A percentile compares a stretch with the other conserved stretches of the same genome.
phyloP scores from a whole-genome alignment of 345 rosid genomes.

The Mercurialis annua region DNA sequence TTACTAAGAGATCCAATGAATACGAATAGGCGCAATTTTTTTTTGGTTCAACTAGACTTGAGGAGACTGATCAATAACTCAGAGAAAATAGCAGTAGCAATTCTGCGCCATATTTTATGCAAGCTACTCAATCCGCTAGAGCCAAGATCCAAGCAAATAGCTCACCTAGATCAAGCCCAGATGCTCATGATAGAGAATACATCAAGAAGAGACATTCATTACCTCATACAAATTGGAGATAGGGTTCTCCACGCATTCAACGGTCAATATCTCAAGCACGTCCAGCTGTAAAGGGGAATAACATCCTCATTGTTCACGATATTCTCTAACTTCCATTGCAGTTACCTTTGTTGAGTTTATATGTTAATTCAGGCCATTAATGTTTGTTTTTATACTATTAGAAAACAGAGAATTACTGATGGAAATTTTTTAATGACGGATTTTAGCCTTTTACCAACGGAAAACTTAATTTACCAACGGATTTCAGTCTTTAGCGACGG shows the following conservation, averaged over 20 bases:
- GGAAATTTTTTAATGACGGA: too few relatives aligned
- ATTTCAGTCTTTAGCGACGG: too few relatives aligned
- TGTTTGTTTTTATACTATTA: background rate
- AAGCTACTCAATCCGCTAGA: conserved; percentile 86
- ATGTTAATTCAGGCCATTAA: background rate
- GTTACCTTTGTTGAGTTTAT: background rate
- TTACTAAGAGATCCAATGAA: conserved; percentile 57
- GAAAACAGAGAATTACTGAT: too few relatives aligned
- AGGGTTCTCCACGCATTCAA: conserved; percentile 80
- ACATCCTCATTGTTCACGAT: conserved; percentile 36
- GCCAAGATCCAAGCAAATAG: conserved; percentile 73
- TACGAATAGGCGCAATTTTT: conserved; percentile 66
- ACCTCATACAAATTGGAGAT: conserved; percentile 79
- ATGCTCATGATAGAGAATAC: conserved; percentile 72
- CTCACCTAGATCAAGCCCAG: conserved; percentile 96
- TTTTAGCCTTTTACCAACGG: too few relatives aligned
- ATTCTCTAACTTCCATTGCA: conserved; percentile 22
- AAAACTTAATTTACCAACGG: too few relatives aligned
- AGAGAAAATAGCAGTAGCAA: conserved; percentile 63
- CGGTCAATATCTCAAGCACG: conserved; percentile 62
- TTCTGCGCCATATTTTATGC: conserved; percentile 94
- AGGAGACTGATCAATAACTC: conserved; percentile 58
- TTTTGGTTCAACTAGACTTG: conserved; percentile 49
- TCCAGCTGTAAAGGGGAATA: conserved; percentile 58
- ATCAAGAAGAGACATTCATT: conserved; percentile 85